A percentile compares a stretch with the other conserved stretches of the same genome.
phyloP scores from a whole-genome alignment of 768 basidiomycete species.

The Megacollybia marginata region DNA sequence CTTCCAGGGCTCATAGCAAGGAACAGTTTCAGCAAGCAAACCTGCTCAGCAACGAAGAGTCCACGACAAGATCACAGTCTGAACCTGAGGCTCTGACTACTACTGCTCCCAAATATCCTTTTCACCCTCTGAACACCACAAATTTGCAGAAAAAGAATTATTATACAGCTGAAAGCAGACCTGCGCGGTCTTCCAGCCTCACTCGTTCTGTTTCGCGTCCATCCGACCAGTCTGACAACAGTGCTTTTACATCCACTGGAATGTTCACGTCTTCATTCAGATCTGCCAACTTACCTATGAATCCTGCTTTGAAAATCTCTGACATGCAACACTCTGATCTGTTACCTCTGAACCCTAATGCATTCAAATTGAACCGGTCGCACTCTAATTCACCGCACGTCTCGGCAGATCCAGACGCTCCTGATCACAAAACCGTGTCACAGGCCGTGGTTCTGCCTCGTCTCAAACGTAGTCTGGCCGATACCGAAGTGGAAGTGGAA shows the following conservation, averaged over 20 bases:
- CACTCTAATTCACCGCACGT: background rate
- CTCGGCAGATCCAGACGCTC: background rate
- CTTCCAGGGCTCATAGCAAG: background rate
- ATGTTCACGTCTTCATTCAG: background rate
- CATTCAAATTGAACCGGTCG: background rate
- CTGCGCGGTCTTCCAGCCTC: too few species aligned
- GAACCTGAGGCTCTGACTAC: background rate
- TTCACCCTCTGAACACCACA: background rate
- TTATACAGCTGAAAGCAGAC: too few species aligned
- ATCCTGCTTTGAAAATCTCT: background rate
- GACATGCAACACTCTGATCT: background rate
- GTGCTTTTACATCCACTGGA: too few species aligned
- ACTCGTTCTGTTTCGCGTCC: too few species aligned
- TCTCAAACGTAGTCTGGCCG: background rate
- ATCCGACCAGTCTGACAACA: too few species aligned
- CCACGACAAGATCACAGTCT: background rate
- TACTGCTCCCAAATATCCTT: background rate
- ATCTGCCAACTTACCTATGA: background rate
- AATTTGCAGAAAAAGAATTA: too few species aligned
- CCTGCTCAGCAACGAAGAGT: background rate
- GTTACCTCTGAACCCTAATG: background rate
- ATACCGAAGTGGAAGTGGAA: background rate
- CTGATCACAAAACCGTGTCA: background rate
- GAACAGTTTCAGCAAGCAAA: background rate
- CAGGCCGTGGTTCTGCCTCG: background rate